phyloP scores from a whole-genome alignment of 208 protist species.

The Leishmania lainsoni region DNA sequence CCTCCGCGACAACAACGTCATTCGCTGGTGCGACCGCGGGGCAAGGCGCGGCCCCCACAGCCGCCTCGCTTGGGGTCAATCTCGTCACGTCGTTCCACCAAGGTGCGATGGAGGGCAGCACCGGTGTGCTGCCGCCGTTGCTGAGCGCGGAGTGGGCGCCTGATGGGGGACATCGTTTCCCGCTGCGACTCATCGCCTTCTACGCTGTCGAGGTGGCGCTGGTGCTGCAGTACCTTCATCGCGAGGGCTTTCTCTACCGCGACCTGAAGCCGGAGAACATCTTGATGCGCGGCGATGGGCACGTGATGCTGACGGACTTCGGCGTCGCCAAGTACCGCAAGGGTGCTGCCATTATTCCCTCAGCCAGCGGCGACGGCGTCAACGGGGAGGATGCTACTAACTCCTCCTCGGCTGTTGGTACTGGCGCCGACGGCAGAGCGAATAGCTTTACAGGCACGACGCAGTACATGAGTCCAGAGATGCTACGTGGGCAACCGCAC shows the following conservation, averaged over 20 bases:
- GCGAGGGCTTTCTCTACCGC: conserved; percentile 87
- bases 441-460: conserved; percentile 95
- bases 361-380: conserved; percentile 1
- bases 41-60: conserved; percentile 12
- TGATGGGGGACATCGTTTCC: conserved; percentile 57
- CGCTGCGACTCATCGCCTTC: conserved; percentile 82
- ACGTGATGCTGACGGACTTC: conserved; percentile 96
- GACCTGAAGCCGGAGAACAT: conserved; percentile 96
- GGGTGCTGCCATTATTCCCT: conserved; percentile 38
- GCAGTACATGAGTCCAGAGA: conserved; percentile 95
- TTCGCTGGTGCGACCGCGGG: neutral
- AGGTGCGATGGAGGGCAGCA: conserved; percentile 34
- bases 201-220: conserved; percentile 91
- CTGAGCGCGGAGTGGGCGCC: conserved; percentile 27
- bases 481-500: conserved; percentile 84
- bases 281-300: conserved; percentile 86
- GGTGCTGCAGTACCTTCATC: conserved; percentile 90
- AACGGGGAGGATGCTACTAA: neutral
- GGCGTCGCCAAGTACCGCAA: conserved; percentile 93
- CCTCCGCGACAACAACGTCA: neutral
- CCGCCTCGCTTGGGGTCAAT: conserved; percentile 26
- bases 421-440: conserved; percentile 24
- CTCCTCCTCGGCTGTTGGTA: neutral
- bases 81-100: conserved; percentile 33
- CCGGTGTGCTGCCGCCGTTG: conserved; percentile 14